phyloP scores from a whole-genome alignment of 2,329 filamentous ascomycete species.

The Penicillium sp. region DNA sequence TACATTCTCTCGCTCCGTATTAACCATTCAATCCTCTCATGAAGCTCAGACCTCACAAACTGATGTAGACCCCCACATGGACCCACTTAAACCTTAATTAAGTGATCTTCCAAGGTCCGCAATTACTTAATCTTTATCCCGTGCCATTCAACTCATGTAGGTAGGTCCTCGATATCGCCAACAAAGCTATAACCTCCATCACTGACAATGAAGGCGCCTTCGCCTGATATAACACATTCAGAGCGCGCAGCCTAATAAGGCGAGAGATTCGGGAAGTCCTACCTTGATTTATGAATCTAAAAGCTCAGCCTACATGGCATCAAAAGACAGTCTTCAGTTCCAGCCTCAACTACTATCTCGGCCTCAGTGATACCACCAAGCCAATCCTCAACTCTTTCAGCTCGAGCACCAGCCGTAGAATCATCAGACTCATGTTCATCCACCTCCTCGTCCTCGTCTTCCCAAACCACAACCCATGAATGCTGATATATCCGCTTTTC shows the following conservation, averaged over 20 bases:
- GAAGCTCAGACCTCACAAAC: not conserved
- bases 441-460: not conserved
- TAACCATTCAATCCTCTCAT: not conserved
- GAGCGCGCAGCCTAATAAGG: not conserved
- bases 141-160: not conserved
- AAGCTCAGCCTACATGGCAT: not conserved
- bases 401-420: not conserved
- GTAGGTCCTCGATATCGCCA: not conserved
- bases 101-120: not conserved
- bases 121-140: not conserved
- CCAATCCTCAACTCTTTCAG: not conserved
- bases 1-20: not conserved
- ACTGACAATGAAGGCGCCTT: not conserved
- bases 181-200: not conserved
- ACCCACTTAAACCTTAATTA: conserved; percentile 1
- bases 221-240: not conserved
- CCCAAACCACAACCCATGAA: not conserved
- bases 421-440: not conserved
- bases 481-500: not conserved
- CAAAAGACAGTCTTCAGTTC: too few relatives aligned
- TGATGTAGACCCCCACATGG: not conserved
- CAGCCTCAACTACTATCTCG: not conserved
- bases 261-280: not conserved
- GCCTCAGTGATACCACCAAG: not conserved
- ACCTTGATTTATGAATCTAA: not conserved